phyloP scores from a whole-genome alignment of 225 moss, liverwort and hornwort species.

The Polytrichum commune region DNA sequence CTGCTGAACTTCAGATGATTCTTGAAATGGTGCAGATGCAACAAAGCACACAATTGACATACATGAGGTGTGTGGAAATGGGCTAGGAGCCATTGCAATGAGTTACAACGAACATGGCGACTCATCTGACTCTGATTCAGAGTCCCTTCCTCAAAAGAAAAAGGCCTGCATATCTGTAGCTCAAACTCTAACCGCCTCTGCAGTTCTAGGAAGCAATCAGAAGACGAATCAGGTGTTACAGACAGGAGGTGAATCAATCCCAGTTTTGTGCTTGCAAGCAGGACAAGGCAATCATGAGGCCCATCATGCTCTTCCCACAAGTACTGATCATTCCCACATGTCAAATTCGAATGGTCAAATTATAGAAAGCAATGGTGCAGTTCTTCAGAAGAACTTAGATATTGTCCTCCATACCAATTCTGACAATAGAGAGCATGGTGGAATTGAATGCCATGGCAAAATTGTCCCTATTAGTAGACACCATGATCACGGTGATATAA shows the following conservation, averaged over 20 bases:
- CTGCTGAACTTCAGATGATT: neutral
- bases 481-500: slow-evolving; percentile 47
- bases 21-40: neutral
- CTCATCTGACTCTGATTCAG: slow-evolving; percentile 3
- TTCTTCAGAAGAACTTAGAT: neutral
- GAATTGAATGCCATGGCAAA: neutral
- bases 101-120: slow-evolving; percentile 5
- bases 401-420: neutral
- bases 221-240: neutral
- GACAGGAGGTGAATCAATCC: neutral
- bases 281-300: neutral
- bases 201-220: neutral
- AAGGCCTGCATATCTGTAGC: no score
- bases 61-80: neutral
- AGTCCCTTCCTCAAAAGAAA: neutral
- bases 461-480: neutral
- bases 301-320: neutral
- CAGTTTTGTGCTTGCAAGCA: neutral
- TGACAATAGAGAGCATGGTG: neutral
- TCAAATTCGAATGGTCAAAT: neutral
- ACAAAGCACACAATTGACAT: neutral
- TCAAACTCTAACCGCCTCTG: neutral
- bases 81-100: slow-evolving; percentile 1
- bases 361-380: neutral
- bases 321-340: neutral